phyloP scores from a whole-genome alignment of 148 eudicot genomes.

The Bassia scoparia region DNA sequence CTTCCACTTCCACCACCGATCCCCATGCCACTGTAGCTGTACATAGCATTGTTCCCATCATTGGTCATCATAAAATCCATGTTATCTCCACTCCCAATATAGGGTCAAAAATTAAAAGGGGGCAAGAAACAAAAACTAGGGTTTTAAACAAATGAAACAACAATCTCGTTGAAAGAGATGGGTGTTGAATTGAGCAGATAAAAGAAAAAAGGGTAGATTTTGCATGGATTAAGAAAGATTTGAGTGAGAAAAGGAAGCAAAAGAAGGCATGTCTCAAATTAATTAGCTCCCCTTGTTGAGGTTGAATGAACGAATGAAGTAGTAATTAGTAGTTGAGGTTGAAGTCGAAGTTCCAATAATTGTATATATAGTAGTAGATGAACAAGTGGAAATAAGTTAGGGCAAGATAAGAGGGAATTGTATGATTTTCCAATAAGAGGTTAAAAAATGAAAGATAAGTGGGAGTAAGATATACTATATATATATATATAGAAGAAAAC shows the following conservation, averaged over 20 bases:
- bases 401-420: too few relatives aligned
- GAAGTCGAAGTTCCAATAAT: too few relatives aligned
- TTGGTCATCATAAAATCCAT: constrained; percentile 24
- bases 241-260: not conserved
- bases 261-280: not conserved
- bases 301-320: not conserved
- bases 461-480: too few relatives aligned
- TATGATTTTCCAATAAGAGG: too few relatives aligned
- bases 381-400: too few relatives aligned
- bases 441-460: too few relatives aligned
- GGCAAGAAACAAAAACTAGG: not conserved
- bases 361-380: too few relatives aligned
- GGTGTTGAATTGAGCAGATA: too few relatives aligned
- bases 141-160: not conserved
- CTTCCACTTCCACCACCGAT: not conserved
- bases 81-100: not conserved
- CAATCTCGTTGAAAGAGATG: not conserved
- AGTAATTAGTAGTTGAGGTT: too few relatives aligned
- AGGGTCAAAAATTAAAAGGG: not conserved
- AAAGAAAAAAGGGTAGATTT: not conserved
- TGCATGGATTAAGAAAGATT: constrained; percentile 10
- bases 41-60: not conserved
- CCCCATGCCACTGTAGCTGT: not conserved
- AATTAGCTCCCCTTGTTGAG: not conserved
- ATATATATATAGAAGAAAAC: too few relatives aligned